phyloP scores from a whole-genome alignment of 2,329 filamentous ascomycete species.

The Sporothrix brasiliensis region DNA sequence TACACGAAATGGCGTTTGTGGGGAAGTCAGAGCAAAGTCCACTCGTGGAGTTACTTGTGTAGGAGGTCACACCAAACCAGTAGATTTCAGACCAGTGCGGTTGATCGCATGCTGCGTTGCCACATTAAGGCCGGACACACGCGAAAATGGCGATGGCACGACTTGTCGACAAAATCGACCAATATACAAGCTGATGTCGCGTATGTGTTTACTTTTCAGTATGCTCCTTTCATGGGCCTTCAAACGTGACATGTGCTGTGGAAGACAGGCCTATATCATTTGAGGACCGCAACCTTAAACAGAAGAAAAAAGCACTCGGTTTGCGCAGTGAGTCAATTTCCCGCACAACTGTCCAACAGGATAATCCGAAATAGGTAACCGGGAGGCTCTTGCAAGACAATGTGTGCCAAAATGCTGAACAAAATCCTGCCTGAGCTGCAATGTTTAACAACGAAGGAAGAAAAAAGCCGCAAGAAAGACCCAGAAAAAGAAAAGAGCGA shows the following conservation, averaged over 20 bases:
- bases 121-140: not conserved
- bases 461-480: constrained; percentile 21
- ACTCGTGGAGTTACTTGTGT: no score
- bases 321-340: constrained; percentile 18
- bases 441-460: not conserved
- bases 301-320: not conserved
- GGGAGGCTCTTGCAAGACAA: constrained; percentile 18
- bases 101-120: constrained; percentile 19
- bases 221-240: not conserved
- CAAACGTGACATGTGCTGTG: not conserved
- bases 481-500: not conserved
- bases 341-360: not conserved
- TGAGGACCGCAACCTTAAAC: not conserved
- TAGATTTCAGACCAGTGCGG: not conserved
- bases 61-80: no score
- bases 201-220: not conserved
- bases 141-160: not conserved
- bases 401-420: not conserved
- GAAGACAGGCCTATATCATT: not conserved
- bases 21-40: not conserved
- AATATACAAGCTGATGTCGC: not conserved
- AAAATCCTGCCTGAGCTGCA: not conserved
- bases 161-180: not conserved
- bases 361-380: constrained; percentile 27
- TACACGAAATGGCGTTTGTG: constrained; percentile 16